phyloP scores from a whole-genome alignment of 169 alveolate species.

The Perkinsus olseni region DNA sequence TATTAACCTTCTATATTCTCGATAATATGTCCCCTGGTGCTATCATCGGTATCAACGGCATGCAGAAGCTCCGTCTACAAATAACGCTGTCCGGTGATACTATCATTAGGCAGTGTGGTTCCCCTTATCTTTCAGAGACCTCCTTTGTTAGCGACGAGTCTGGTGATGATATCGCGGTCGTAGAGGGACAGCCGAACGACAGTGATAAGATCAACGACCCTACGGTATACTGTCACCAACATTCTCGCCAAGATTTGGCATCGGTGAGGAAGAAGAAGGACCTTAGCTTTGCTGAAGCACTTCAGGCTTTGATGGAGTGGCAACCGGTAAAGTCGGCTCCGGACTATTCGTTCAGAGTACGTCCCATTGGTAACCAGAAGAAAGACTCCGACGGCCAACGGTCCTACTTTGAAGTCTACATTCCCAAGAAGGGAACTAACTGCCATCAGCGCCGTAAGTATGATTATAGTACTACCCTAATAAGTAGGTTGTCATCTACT shows the following conservation, averaged over 20 bases:
- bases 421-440: no score
- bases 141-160: not conserved
- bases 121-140: not conserved
- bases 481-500: no score
- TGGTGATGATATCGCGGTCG: not conserved
- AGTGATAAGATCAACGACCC: not conserved
- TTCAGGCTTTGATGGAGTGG: not conserved
- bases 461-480: no score
- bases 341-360: not conserved
- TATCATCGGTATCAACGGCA: not conserved
- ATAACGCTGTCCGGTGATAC: not conserved
- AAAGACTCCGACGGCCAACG: not conserved
- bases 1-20: not conserved
- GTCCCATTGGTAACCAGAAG: not conserved
- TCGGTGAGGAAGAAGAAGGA: not conserved
- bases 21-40: not conserved
- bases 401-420: not conserved
- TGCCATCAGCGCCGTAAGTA: no score
- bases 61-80: not conserved
- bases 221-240: not conserved
- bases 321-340: not conserved
- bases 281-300: not conserved
- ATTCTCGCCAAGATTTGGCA: not conserved
- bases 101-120: not conserved
- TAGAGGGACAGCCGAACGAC: not conserved